Base-by-base conservation (phyloP, 2,329 filamentous ascomycete genomes). In the Fusarium nurragi region DNA sequence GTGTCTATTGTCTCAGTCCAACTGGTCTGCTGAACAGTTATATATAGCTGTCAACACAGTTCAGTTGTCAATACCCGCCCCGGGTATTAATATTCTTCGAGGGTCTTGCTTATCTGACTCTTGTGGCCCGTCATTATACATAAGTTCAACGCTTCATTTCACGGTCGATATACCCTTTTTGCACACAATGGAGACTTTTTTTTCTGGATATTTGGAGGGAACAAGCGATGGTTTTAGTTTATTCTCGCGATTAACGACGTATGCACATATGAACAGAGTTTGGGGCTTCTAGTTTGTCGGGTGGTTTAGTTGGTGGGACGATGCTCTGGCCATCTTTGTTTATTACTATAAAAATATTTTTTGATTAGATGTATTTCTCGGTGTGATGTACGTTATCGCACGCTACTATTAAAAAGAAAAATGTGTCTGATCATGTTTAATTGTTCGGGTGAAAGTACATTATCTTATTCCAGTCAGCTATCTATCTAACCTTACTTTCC, bases 81-180 rank as follows among this genome's bases (percentile, higher is more conserved):
- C 53, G 66, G 56, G 63, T 63, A 39, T 54, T 57, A 51, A 64
- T 66, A 48, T 48, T 38, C 56, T 60, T 64, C 54, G 28, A 48
- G 55, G 26, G 43, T 62, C 53, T 52, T 52, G 26, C 11, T 7
- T 18, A 34, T 41, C 28, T 36, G 46, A 26, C 47, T 56, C 54
- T 62, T 59, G 41, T 54, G 48, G 62, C 64, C 60, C 59, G 22
- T 46, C 69, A 69, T 70, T 68, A 67, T 60, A 70, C 61, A 66
- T 58, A 63, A 56, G 56, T 71, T 71, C 61, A 71, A 64, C 66
- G 68, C 64, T 72, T 71, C 57, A 45, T 63, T 72, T 73, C 68
- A 73, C 60, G 68, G 68, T 73, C 60, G 70, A 72, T 74, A 74
- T 74, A 74, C 71, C 71, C 70, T 71, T 71, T 64, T 71, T 65